Evolutionary conservation across 164 flowering plant species (phyloP).

Genomic region (Tetracentron sinense): DNA sequence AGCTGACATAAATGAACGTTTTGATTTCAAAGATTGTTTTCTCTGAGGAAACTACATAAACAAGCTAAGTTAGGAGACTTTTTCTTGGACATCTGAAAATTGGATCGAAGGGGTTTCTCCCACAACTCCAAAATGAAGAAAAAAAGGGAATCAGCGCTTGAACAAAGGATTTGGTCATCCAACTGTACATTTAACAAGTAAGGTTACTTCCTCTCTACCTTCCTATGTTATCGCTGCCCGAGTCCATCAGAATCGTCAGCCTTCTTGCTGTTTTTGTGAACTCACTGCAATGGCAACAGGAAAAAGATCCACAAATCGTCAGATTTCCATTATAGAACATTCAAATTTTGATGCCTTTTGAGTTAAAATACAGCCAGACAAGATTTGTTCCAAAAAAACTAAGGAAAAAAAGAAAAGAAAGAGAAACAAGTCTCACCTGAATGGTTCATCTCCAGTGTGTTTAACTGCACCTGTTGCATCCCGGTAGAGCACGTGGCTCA

Average conservation of each 20-base stretch:
- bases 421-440: constrained; percentile 41
- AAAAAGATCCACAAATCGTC: background rate
- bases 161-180: constrained; percentile 22
- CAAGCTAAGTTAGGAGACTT: background rate
- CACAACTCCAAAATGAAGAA: constrained; percentile 11
- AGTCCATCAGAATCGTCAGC: constrained; percentile 45
- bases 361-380: background rate
- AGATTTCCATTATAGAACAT: background rate
- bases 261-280: constrained; percentile 55
- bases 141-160: constrained; percentile 16
- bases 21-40: background rate
- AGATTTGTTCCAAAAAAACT: background rate
- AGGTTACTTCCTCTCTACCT: constrained; percentile 26
- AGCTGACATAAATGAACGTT: background rate
- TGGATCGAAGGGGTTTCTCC: constrained; percentile 14
- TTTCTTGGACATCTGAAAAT: constrained; percentile 7
- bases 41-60: background rate
- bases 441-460: constrained; percentile 71
- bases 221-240: constrained; percentile 37
- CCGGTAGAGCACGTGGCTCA: constrained; percentile 54
- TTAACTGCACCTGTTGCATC: constrained; percentile 56
- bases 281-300: constrained; percentile 47
- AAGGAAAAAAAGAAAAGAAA: background rate
- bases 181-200: constrained; percentile 14
- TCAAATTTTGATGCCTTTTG: background rate